Percentiles rank a stretch among this genome's conserved stretches.
Conservation (phyloP, 2,329 filamentous ascomycete species). For the Metarhizium humberi region DNA sequence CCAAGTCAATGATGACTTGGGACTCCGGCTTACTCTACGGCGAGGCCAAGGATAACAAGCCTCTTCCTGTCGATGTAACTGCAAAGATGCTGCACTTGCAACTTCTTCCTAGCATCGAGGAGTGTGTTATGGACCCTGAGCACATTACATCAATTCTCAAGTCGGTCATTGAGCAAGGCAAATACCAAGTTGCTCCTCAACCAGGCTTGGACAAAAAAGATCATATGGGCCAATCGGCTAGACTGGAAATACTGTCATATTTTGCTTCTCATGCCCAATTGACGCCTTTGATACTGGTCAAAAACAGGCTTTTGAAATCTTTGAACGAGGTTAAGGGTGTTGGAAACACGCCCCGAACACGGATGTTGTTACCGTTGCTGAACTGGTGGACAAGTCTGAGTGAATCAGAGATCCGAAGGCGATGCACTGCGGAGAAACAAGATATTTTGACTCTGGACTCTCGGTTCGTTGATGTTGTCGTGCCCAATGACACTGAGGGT, state of each 20-base stretch:
- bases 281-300: conserved; percentile 61
- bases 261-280: conserved; percentile 62
- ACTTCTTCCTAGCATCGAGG: conserved; percentile 70
- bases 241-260: conserved; percentile 59
- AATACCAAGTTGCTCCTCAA: conserved; percentile 23
- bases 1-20: conserved; percentile 43
- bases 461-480: conserved; percentile 40
- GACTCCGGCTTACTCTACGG: conserved; percentile 59
- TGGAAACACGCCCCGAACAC: conserved; percentile 58
- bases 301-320: conserved; percentile 60
- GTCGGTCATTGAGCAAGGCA: conserved; percentile 29
- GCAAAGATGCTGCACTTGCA: conserved; percentile 54
- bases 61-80: conserved; percentile 48
- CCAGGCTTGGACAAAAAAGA: conserved; percentile 39
- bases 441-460: conserved; percentile 33
- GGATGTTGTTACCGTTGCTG: conserved; percentile 67
- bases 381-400: conserved; percentile 55
- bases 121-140: conserved; percentile 70
- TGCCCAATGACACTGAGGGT: conserved; percentile 43
- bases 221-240: conserved; percentile 49
- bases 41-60: conserved; percentile 32
- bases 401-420: conserved; percentile 37
- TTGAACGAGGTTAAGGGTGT: conserved; percentile 67
- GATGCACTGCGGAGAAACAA: conserved; percentile 29
- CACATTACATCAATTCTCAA: conserved; percentile 58